Evolutionary conservation across 2,329 filamentous ascomycete species (phyloP).

Genomic region (Pezicula neosporulosa): DNA sequence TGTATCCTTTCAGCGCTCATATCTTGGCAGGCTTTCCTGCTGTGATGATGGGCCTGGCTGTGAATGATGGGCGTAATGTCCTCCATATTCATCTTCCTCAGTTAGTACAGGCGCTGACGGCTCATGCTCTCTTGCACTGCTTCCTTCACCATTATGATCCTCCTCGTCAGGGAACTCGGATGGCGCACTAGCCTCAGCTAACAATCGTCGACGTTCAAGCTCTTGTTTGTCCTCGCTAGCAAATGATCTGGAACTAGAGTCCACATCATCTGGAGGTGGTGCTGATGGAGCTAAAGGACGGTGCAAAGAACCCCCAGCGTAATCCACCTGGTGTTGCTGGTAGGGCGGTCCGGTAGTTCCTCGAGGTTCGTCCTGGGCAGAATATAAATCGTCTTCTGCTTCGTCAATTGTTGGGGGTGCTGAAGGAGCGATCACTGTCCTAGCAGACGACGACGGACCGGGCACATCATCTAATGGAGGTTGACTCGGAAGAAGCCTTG

Average conservation of each 20-base stretch:
- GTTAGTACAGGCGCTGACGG: slow-evolving; percentile 57
- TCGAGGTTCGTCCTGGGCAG: slow-evolving; percentile 37
- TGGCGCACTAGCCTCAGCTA: slow-evolving; percentile 51
- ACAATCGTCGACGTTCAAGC: slow-evolving; percentile 52
- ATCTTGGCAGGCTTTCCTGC: slow-evolving; percentile 25
- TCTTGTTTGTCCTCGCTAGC: slow-evolving; percentile 67
- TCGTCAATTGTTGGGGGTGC: slow-evolving; percentile 23
- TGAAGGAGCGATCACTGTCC: slow-evolving; percentile 33
- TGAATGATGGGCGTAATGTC: slow-evolving; percentile 14
- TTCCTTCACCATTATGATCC: slow-evolving; percentile 26
- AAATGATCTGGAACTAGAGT: slow-evolving; percentile 14
- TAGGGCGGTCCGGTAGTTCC: slow-evolving; percentile 7
- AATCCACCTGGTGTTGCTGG: slow-evolving; percentile 3
- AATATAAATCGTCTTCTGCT: slow-evolving; percentile 49
- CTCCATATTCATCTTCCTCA: slow-evolving; percentile 49
- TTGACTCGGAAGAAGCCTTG: slow-evolving; percentile 75
- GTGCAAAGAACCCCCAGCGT: background rate
- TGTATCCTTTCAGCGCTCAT: slow-evolving; percentile 22
- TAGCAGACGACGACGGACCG: slow-evolving; percentile 35
- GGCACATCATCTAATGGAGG: slow-evolving; percentile 51
- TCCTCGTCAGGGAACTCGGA: slow-evolving; percentile 48
- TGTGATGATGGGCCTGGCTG: slow-evolving; percentile 4
- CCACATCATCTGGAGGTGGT: slow-evolving; percentile 20
- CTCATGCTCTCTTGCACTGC: slow-evolving; percentile 27
- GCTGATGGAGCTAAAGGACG: slow-evolving; percentile 11